Conservation (phyloP, 2,329 filamentous ascomycete genomes). For the Parascedosporium putredinis region DNA sequence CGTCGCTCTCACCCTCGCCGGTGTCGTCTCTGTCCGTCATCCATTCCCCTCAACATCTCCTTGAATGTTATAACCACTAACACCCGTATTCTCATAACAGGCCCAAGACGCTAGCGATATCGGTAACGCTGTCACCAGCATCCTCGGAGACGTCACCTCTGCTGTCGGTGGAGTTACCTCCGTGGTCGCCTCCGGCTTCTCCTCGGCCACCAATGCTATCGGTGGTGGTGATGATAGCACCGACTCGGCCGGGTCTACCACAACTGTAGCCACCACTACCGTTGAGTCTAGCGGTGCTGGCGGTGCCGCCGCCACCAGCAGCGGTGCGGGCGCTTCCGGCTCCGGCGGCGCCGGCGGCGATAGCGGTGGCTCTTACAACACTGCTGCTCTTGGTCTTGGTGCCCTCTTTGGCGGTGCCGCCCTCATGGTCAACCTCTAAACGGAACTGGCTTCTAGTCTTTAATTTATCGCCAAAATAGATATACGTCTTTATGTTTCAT, state of each 20-base stretch:
- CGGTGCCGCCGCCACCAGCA: constrained; percentile 12
- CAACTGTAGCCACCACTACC: constrained; percentile 8
- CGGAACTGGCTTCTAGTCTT: too few species aligned
- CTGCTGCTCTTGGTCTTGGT: constrained; percentile 30
- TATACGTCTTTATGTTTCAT: too few species aligned
- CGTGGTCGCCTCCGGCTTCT: not conserved
- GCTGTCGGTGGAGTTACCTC: not conserved
- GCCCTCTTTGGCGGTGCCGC: constrained; percentile 37
- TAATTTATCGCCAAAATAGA: too few species aligned
- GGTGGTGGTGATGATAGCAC: constrained; percentile 11
- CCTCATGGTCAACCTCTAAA: constrained; percentile 33
- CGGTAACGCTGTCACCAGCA: constrained; percentile 13
- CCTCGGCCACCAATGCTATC: constrained; percentile 9
- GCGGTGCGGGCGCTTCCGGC: constrained; percentile 15
- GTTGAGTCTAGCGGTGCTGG: not conserved
- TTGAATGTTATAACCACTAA: not conserved
- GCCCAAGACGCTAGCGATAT: constrained; percentile 9
- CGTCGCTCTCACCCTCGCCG: constrained; percentile 21
- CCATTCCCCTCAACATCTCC: not conserved
- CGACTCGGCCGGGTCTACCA: constrained; percentile 10
- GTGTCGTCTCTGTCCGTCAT: constrained; percentile 19
- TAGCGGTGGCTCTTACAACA: constrained; percentile 14
- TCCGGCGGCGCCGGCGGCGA: constrained; percentile 13
- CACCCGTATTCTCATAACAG: constrained; percentile 2
- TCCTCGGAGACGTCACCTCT: constrained; percentile 10